Base-by-base conservation (phyloP, 805 yeast genomes). In the Candida adriatica region DNA sequence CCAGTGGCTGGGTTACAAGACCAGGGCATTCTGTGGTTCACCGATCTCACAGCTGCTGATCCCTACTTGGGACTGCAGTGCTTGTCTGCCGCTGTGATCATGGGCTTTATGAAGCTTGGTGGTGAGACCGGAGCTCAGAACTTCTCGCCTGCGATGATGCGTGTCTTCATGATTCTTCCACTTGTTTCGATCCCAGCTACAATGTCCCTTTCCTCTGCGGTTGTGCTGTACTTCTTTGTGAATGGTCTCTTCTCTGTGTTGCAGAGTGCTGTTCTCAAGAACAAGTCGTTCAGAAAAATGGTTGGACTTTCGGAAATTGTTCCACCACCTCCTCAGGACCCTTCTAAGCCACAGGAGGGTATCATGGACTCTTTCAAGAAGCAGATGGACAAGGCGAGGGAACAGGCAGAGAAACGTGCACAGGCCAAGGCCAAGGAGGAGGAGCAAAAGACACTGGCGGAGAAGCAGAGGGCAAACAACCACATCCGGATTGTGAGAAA, bases 31-130 rank as follows among this genome's bases (percentile, higher is more conserved):
- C 67, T 71, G 6, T 92, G 98, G 98, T 90, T 92, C 55, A 59
- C 63, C 16, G 81, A 88, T 56, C 69, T 92, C 46, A 66, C 84
- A 13, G 79, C 73, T 20, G 76, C 94, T 3, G 98, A 92, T 56
- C 96, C 97, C 3, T 92, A 84, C 59, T 62, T 84, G 34, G 96
- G 95, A 4, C 66, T 90, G 41, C 97, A 88, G 53, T 58, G 80
- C 26, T 59, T 86, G 26, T 77, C 97, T 11, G 95, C 96, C 8
- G 68, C 75, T 16, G 68, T 80, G 16, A 82, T 87, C 38, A 71
- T 83, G 33, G 67, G 74, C 1, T 79, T 90, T 46, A 76, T 90
- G 56, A 74, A 76, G 54, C 61, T 77, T 27, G 97, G 96, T 39
- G 96, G 96, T 45, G 96, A 90, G 55, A 81, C 92, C 9, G 96